Conservation (phyloP, 2,329 filamentous ascomycete species). For the Verticillium alfalfae region DNA sequence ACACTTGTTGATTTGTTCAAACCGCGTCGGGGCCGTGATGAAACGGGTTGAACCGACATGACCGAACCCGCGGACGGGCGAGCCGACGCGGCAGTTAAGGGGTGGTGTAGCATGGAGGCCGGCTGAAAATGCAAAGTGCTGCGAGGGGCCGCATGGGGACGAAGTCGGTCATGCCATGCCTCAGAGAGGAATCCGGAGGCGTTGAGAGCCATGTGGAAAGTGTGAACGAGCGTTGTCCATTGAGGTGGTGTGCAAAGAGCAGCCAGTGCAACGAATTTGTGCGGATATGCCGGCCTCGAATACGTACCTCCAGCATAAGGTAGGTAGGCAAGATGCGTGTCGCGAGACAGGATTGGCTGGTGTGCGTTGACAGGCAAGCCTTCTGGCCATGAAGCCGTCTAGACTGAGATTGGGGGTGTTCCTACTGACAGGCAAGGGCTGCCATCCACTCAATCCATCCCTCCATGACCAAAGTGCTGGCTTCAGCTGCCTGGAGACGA, state of each 20-base stretch:
- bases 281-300: neutral
- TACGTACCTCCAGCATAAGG: neutral
- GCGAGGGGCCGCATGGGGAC: neutral
- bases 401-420: neutral
- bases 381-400: neutral
- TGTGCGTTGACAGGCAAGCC: neutral
- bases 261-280: neutral
- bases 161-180: neutral
- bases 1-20: neutral
- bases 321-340: neutral
- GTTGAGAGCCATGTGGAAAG: neutral
- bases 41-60: neutral
- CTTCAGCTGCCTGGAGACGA: neutral
- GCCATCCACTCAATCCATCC: neutral
- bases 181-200: neutral
- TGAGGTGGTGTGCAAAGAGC: neutral
- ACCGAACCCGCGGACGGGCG: neutral
- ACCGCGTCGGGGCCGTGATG: neutral
- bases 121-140: neutral
- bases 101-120: neutral
- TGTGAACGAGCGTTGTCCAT: neutral
- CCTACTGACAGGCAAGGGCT: neutral
- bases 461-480: neutral
- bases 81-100: neutral
- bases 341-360: neutral